Base-by-base conservation (phyloP, 768 basidiomycete genomes). In the Neoboletus magnificus region DNA sequence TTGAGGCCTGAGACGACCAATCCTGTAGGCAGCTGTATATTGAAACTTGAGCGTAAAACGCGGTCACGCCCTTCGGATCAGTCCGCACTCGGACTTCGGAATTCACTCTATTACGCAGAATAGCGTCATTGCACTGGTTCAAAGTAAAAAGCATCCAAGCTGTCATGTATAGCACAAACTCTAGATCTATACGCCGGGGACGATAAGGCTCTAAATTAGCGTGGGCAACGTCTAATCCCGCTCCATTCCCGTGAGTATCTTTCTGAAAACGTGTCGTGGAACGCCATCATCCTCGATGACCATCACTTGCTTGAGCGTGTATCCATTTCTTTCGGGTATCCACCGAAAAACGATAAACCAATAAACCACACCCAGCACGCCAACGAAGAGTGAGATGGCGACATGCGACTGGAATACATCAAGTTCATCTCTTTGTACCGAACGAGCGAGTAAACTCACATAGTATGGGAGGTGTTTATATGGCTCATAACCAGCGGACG, bases 391-490 rank as follows among this genome's bases (percentile, higher is more conserved):
- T 0, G 80, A 77, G 15, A 76, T 72, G n/a, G 75, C 69, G 10
- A 78, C 71, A 53, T 85, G 85, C 4, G 77, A 73, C 82, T 85
- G 35, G 5, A 22, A n/a, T 29, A 13, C 46, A 40, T 57, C 33
- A 55, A 7, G 5, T 13, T 16, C 41, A 15, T n/a, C 6, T 23
- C 25, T 15, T 11, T 13, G 40, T 10, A 20, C 4, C 0, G 13
- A 35, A 23, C 12, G 13, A 57, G 8, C 2, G 7, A 32, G 36
- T 13, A 4, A 10, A 71, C 85, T 62, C 60, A 88, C 87, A 77
- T 83, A 89, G 61, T 89, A 90, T 5, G 87, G 86, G 12, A 90
- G 73, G 54, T 73, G 63, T 23, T 80, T 73, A 60, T 89, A 89
- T 3, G 78, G 77, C 45, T 71, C 71, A 6, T 74, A 74, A 8